Evolutionary conservation across 208 protist genomes (phyloP).

Genomic region (Trypanosomatidae sp.): DNA sequence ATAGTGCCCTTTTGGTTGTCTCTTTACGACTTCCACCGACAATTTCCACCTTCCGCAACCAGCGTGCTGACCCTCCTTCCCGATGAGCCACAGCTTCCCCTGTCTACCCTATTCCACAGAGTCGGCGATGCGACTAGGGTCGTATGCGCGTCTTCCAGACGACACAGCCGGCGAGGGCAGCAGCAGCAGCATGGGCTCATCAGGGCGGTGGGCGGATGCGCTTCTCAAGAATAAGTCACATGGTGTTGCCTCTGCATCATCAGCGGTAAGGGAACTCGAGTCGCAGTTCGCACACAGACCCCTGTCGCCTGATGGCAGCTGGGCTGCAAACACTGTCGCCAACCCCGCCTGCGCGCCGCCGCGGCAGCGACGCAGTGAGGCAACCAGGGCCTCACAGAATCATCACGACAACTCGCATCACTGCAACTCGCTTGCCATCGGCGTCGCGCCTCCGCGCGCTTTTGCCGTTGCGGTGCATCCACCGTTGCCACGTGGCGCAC

Average conservation of each 20-base stretch:
- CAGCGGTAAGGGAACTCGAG: background rate
- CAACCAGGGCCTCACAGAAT: background rate
- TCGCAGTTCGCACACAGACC: background rate
- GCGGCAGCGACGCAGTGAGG: background rate
- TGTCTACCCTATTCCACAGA: background rate
- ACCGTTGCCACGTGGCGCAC: slow-evolving; percentile 4
- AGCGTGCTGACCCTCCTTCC: background rate
- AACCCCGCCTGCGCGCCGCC: background rate
- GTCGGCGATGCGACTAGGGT: background rate
- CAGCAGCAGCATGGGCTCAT: background rate
- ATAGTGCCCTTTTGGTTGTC: background rate
- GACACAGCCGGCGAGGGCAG: background rate
- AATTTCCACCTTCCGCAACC: background rate
- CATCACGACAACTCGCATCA: background rate
- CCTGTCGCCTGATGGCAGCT: background rate
- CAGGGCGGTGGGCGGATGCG: slow-evolving; percentile 13
- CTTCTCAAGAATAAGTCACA: background rate
- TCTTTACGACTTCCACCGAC: background rate
- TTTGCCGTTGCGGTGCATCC: slow-evolving; percentile 9
- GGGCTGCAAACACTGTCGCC: background rate
- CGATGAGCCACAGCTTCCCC: background rate
- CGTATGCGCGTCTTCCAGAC: background rate
- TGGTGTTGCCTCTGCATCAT: background rate
- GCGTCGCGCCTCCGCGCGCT: background rate
- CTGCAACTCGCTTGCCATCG: background rate